Conservation (phyloP, 371 early-diverging fungal genomes). For the Neoconidiobolus thromboides region DNA sequence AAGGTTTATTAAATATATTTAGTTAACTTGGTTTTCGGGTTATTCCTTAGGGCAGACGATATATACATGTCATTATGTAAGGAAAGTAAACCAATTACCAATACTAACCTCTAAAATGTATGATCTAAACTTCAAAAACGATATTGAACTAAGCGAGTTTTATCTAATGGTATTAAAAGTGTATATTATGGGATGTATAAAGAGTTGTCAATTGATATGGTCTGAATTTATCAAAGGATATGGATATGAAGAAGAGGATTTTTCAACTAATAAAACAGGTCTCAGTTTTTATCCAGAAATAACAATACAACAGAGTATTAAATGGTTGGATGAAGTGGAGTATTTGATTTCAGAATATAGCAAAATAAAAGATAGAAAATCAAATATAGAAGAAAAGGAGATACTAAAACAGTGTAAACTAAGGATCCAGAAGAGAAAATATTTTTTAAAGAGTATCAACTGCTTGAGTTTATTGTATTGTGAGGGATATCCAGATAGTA, state of each 20-base stretch:
- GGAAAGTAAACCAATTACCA: conserved; percentile 21
- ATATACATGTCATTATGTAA: conserved; percentile 44
- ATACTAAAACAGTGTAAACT: too few species aligned
- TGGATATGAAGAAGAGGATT: conserved; percentile 53
- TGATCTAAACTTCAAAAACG: too few species aligned
- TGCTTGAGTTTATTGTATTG: too few species aligned
- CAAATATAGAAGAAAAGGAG: too few species aligned
- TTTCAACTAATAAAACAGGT: conserved; percentile 39
- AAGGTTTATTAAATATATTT: neutral
- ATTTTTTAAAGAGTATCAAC: too few species aligned
- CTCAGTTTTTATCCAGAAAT: conserved; percentile 30
- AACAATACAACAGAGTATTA: conserved; percentile 9
- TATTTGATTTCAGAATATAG: too few species aligned
- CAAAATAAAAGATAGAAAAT: too few species aligned
- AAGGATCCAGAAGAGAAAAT: too few species aligned
- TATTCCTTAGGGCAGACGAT: conserved; percentile 50
- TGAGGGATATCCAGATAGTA: too few species aligned
- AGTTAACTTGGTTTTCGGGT: conserved; percentile 58
- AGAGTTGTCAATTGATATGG: conserved; percentile 33
- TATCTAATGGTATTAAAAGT: conserved; percentile 14
- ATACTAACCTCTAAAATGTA: neutral
- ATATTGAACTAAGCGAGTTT: too few species aligned
- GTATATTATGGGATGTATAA: conserved; percentile 27
- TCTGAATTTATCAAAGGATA: conserved; percentile 38
- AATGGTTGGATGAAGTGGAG: too few species aligned